Evolutionary conservation across 2,329 filamentous ascomycete species (phyloP).

Genomic region (Aspergillus fijiensis): DNA sequence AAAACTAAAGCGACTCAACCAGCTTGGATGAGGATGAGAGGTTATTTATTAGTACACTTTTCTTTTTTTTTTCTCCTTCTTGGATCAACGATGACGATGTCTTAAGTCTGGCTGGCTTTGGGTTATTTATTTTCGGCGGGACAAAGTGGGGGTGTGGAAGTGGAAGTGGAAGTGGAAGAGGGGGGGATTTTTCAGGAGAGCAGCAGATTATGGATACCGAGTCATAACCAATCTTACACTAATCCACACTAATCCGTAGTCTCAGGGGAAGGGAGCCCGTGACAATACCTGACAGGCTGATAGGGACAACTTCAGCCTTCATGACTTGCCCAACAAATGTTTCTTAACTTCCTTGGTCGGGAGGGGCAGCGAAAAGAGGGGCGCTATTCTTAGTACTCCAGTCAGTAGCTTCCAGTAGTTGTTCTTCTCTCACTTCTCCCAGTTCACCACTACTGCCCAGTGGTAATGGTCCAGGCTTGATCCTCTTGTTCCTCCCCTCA

Average conservation of each 20-base stretch:
- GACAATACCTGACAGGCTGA: not conserved
- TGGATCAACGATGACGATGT: not conserved
- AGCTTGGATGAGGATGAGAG: not conserved
- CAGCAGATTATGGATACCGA: not conserved
- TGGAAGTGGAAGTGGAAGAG: not conserved
- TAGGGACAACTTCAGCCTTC: too few species aligned
- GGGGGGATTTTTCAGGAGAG: not conserved
- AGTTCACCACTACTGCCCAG: too few species aligned
- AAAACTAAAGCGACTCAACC: not conserved
- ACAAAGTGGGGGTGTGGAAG: slow-evolving; percentile 10
- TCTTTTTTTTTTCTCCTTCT: too few species aligned
- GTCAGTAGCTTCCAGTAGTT: too few species aligned
- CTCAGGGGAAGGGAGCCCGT: not conserved
- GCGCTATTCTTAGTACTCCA: too few species aligned
- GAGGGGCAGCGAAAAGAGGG: not conserved
- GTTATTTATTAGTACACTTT: not conserved
- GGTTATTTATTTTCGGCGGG: slow-evolving; percentile 12
- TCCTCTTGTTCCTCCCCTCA: too few species aligned
- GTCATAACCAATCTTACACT: not conserved
- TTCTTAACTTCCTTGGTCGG: not conserved
- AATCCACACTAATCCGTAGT: not conserved
- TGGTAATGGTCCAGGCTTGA: not conserved
- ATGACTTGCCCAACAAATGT: not conserved
- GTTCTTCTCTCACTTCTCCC: too few species aligned
- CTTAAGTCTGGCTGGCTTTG: not conserved